Evolutionary conservation across 2,329 filamentous ascomycete genomes (phyloP).

Genomic region (Exophiala sp.): DNA sequence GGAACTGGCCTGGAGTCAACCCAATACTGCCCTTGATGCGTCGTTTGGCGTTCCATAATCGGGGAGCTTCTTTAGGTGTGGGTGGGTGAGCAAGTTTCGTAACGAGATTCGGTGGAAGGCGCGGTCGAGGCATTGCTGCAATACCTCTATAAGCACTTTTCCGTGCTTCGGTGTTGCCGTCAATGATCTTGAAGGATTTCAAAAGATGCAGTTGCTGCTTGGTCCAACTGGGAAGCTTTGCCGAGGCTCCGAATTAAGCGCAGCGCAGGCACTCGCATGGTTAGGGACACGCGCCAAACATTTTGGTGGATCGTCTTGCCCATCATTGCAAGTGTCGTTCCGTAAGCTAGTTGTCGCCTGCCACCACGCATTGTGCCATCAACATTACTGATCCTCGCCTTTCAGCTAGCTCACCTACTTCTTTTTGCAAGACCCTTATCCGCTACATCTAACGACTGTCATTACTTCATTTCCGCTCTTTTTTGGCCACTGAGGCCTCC

Average conservation of each 20-base stretch:
- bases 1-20: constrained; percentile 2
- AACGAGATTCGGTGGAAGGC: constrained; percentile 17
- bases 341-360: constrained; percentile 25
- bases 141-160: not conserved
- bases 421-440: not conserved
- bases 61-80: constrained; percentile 12
- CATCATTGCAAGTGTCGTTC: constrained; percentile 13
- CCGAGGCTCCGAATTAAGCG: too few species aligned
- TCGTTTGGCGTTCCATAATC: constrained; percentile 28
- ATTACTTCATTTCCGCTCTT: constrained; percentile 4
- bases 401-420: not conserved
- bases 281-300: constrained; percentile 2
- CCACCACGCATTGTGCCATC: constrained; percentile 1
- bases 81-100: constrained; percentile 4
- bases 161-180: not conserved
- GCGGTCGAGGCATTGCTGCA: constrained; percentile 18
- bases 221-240: too few species aligned
- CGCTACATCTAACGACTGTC: not conserved
- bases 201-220: too few species aligned
- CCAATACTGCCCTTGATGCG: constrained; percentile 20
- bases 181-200: too few species aligned
- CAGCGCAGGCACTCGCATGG: not conserved
- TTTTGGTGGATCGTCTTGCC: constrained; percentile 17
- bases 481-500: constrained; percentile 16
- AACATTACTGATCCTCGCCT: constrained; percentile 5